Conservation (phyloP, 495 filamentous ascomycete genomes). For the Aspergillus panamensis region DNA sequence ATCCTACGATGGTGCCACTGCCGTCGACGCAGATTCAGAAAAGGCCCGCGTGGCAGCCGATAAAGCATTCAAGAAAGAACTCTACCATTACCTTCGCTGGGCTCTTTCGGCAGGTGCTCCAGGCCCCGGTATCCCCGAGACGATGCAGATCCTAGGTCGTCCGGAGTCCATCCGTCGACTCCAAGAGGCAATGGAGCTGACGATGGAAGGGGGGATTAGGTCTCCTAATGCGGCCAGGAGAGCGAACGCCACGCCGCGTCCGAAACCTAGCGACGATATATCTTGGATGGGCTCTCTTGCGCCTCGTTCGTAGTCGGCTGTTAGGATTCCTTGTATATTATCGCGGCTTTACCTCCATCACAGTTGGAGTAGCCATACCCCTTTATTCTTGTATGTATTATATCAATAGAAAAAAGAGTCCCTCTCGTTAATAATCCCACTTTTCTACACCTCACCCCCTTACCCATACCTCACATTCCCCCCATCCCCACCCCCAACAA, state of each 20-base stretch:
- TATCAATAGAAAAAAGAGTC: no score
- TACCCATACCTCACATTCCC: not conserved
- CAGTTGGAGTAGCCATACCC: not conserved
- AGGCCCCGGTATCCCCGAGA: constrained; percentile 57
- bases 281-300: constrained; percentile 45
- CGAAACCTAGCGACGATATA: constrained; percentile 22
- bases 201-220: constrained; percentile 20
- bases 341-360: not conserved
- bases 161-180: constrained; percentile 56
- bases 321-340: no score
- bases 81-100: constrained; percentile 64
- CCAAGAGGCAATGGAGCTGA: constrained; percentile 41
- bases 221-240: constrained; percentile 17
- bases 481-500: not conserved
- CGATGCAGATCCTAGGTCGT: constrained; percentile 61
- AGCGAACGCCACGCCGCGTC: constrained; percentile 14
- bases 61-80: constrained; percentile 41
- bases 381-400: no score
- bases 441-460: not conserved
- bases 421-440: no score
- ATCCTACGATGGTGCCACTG: constrained; percentile 34
- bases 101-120: constrained; percentile 54
- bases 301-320: constrained; percentile 10
- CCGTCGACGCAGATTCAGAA: constrained; percentile 15
- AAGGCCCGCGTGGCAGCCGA: constrained; percentile 22